Evolutionary conservation across 1,139 yeast species (phyloP), one percentile per base, ranked within the genome.

Genomic region (Magnusiomyces fungicola): DNA sequence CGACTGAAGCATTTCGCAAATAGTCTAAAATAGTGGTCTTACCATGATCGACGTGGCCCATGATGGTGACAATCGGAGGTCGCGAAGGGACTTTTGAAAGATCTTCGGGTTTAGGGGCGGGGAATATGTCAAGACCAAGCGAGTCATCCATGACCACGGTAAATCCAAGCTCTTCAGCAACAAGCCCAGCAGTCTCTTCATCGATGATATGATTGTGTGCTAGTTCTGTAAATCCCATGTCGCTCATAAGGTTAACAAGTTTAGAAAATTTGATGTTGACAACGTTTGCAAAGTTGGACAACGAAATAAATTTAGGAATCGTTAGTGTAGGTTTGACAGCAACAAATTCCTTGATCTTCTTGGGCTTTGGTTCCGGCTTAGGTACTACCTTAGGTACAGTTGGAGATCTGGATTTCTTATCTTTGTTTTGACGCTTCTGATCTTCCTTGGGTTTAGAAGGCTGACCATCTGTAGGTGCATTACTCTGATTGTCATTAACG

Each of bases 41-140:
- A 1, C 99, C 99, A 63, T 92, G 99, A 66, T 92, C 99, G 39
- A 92, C 98, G 67, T 92, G 99, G 3, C 99, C 99, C 97, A 92
- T 92, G 48, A 92, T 87, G 0, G 98, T 90, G 1, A 92, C 97
- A 24, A 92, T 84, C 0, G 99, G 98, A 0, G 98, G 89, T 56
- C 98, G 73, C 16, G 81, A 74, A 48, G 79, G 79, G 54, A 84
- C 65, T 22, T 65, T 47, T 1, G 55, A 50, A 3, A 48, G 38
- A 10, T 47, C 47, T 18, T 56, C 52, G 3, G 73, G 69, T 41
- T 77, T 75, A 2, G 67, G 61, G 4, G 64, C 63, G 1, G 80
- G 73, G 57, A 79, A 81, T 43, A 84, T 63, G 59, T 84, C 92
- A n/a, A 76, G 74, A 3, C 80, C 81, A 9, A 78, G 74, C 24